These are phyloP conservation scores for Russula sp. DNA, from an alignment of 768 basidiomycete species.

Conservation along the genomic window DNA sequence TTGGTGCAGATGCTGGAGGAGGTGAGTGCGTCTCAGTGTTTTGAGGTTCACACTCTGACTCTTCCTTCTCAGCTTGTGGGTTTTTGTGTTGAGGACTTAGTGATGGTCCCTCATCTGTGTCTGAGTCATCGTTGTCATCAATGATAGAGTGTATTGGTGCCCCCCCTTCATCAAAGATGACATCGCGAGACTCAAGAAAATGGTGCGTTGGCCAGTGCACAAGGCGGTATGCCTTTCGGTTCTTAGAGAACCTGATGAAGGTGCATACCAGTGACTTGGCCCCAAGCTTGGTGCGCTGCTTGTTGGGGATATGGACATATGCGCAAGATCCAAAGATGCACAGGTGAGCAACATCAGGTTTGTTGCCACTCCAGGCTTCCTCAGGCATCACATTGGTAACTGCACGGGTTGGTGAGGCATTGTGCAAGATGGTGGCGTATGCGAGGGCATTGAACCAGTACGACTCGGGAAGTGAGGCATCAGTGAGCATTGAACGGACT, in stretches of 20 bases:
- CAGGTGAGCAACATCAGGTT: constrained; percentile 11
- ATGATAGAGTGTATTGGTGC: not conserved
- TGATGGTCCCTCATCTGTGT: too few relatives aligned
- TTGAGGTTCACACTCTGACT: too few relatives aligned
- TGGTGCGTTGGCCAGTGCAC: not conserved
- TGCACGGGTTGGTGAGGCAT: not conserved
- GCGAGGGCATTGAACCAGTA: constrained; percentile 16
- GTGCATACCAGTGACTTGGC: constrained; percentile 9
- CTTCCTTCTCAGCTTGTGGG: too few relatives aligned
- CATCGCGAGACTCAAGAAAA: constrained; percentile 5
- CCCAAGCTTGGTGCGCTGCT: constrained; percentile 13
- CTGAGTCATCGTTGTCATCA: too few relatives aligned
- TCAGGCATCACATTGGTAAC: constrained; percentile 16
- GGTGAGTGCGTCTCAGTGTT: too few relatives aligned
- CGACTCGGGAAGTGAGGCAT: constrained; percentile 1
- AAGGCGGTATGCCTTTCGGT: constrained; percentile 15
- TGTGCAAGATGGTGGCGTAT: not conserved
- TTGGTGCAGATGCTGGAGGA: too few relatives aligned
- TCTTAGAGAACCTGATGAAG: constrained; percentile 16
- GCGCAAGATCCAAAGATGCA: constrained; percentile 16
- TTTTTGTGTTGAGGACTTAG: too few relatives aligned
- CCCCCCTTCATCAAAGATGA: constrained; percentile 18
- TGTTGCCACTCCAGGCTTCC: constrained; percentile 16
- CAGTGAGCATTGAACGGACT: constrained; percentile 17
- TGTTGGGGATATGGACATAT: constrained; percentile 4